Conservation (phyloP, 345 rosid genomes). For the Corymbia maculata region DNA sequence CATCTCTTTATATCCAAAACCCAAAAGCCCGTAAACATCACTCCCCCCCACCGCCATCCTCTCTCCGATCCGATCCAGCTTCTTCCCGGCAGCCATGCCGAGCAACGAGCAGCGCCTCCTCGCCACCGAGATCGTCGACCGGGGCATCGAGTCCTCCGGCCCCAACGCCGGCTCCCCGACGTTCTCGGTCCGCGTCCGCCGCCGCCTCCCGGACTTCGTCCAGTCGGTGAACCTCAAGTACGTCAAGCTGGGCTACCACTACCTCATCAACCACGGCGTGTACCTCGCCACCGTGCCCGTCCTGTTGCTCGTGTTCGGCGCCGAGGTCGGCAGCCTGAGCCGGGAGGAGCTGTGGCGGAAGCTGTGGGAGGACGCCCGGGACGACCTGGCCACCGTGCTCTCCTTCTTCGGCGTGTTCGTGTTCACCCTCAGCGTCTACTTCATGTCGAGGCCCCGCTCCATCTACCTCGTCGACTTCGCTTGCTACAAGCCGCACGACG, state of each 20-base stretch:
- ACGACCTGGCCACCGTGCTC: constrained; percentile 69
- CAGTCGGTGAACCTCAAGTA: constrained; percentile 94
- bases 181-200: constrained; percentile 86
- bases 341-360: constrained; percentile 80
- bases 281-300: constrained; percentile 89
- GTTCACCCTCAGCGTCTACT: constrained; percentile 65
- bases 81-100: constrained; percentile 6
- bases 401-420: constrained; percentile 53
- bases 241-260: constrained; percentile 88
- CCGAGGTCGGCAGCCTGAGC: constrained; percentile 78
- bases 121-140: constrained; percentile 89
- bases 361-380: constrained; percentile 65
- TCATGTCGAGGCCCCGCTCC: constrained; percentile 81
- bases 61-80: not conserved
- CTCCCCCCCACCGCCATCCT: not conserved
- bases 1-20: not conserved
- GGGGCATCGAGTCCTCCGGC: constrained; percentile 81
- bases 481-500: constrained; percentile 66
- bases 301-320: constrained; percentile 70
- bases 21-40: not conserved
- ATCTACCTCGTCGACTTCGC: constrained; percentile 83
- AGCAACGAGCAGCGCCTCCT: constrained; percentile 60
- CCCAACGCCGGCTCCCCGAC: constrained; percentile 82
- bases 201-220: constrained; percentile 86
- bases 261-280: constrained; percentile 87